Percentiles rank a stretch among this genome's conserved stretches.
Evolutionary conservation across 352 stramenopile species (phyloP).

Genomic region (Globisporangium spinosum): DNA sequence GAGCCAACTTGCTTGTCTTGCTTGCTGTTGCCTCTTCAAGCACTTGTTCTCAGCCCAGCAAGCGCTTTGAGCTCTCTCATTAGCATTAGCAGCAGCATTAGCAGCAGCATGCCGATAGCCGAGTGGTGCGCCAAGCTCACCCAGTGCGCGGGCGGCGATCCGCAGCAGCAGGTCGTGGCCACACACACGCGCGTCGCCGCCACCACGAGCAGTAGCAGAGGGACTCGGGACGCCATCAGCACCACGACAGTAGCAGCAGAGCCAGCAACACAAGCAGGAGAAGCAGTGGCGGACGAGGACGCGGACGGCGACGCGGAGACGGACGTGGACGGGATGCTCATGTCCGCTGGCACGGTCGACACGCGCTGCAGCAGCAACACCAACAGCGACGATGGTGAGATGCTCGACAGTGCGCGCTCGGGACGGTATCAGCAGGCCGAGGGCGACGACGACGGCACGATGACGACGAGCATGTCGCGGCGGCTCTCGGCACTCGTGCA

Average conservation of each 20-base stretch:
- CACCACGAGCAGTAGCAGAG: not conserved
- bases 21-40: slow-evolving; percentile 3
- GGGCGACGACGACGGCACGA: slow-evolving; percentile 8
- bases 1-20: slow-evolving; percentile 1
- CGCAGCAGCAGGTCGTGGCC: slow-evolving; percentile 7
- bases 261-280: not conserved
- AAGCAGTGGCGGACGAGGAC: not conserved
- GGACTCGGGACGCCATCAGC: not conserved
- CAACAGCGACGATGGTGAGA: slow-evolving; percentile 7
- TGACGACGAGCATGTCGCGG: slow-evolving; percentile 22
- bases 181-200: not conserved
- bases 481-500: slow-evolving; percentile 27
- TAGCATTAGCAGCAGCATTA: not conserved
- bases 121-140: slow-evolving; percentile 20
- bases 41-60: not conserved
- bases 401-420: slow-evolving; percentile 12
- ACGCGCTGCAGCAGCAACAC: slow-evolving; percentile 10
- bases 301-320: not conserved
- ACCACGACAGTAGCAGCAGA: not conserved
- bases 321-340: slow-evolving; percentile 7
- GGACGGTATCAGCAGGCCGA: not conserved
- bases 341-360: slow-evolving; percentile 10
- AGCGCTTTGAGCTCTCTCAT: not conserved
- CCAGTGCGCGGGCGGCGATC: slow-evolving; percentile 10
- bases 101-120: slow-evolving; percentile 13